Percentiles rank a stretch among this genome's conserved stretches.
These are phyloP conservation scores for Xylaria digitata DNA, from an alignment of 2,329 filamentous ascomycete genomes.

Conservation along the genomic window DNA sequence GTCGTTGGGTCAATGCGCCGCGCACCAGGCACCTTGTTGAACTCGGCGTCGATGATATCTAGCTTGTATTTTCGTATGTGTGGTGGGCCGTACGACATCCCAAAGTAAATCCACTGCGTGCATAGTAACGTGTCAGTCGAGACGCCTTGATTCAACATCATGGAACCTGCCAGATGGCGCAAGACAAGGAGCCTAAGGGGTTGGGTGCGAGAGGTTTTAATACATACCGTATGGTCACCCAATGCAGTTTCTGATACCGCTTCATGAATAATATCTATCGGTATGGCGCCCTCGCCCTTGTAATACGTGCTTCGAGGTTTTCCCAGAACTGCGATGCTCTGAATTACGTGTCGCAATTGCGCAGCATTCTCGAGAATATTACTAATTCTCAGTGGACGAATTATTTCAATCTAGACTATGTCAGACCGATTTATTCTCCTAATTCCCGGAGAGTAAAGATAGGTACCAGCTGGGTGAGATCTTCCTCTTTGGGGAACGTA, in stretches of 20 bases:
- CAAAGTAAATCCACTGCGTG: conserved; percentile 49
- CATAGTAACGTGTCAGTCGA: too few species aligned
- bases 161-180: too few species aligned
- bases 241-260: conserved; percentile 46
- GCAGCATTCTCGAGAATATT: conserved; percentile 55
- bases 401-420: conserved; percentile 55
- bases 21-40: conserved; percentile 49
- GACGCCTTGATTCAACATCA: too few species aligned
- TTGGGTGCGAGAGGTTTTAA: too few species aligned
- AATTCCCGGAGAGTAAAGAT: neutral
- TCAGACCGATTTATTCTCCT: conserved; percentile 6
- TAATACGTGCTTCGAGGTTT: conserved; percentile 51
- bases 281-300: conserved; percentile 49
- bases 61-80: conserved; percentile 52
- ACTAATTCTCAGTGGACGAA: conserved; percentile 57
- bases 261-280: conserved; percentile 49
- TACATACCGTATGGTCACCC: conserved; percentile 49
- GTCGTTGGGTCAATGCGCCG: conserved; percentile 51
- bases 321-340: conserved; percentile 52
- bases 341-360: conserved; percentile 52
- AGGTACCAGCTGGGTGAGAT: conserved; percentile 56
- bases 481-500: conserved; percentile 61
- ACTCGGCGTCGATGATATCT: conserved; percentile 50
- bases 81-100: conserved; percentile 51
- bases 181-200: too few species aligned